phyloP scores from a whole-genome alignment of 208 protist species.

The Naegleria fowleri region DNA sequence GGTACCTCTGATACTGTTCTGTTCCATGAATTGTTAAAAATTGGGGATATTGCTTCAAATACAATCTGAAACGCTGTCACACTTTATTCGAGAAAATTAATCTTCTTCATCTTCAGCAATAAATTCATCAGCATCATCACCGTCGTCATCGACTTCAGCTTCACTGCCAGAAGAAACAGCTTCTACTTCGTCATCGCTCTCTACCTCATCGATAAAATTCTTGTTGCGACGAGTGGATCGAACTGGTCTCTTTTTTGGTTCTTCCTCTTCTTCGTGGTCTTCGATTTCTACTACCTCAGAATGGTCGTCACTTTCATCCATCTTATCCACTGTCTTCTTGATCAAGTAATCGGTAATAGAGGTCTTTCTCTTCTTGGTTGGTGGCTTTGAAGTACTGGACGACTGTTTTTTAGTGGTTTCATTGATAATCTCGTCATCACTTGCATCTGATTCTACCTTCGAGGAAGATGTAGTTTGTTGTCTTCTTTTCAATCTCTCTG shows the following conservation, averaged over 20 bases:
- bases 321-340: neutral
- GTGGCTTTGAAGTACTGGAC: neutral
- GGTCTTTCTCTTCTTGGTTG: neutral
- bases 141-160: neutral
- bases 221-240: constrained; percentile 22
- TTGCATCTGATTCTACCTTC: neutral
- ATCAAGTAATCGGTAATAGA: neutral
- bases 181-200: constrained; percentile 28
- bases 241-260: constrained; percentile 28
- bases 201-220: constrained; percentile 1
- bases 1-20: neutral
- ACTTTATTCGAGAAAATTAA: neutral
- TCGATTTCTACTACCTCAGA: neutral
- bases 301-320: neutral
- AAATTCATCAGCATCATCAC: neutral
- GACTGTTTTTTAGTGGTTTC: neutral
- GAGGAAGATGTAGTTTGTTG: neutral
- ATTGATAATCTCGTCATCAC: neutral
- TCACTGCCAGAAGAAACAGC: constrained; percentile 22
- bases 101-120: neutral
- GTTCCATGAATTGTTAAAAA: neutral
- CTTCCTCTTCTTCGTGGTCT: neutral
- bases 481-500: neutral
- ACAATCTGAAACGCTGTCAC: no score
- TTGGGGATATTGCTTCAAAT: neutral